These are phyloP conservation scores for Xylogone sp. DNA, from an alignment of 2,329 filamentous ascomycete genomes.

Conservation along the genomic window DNA sequence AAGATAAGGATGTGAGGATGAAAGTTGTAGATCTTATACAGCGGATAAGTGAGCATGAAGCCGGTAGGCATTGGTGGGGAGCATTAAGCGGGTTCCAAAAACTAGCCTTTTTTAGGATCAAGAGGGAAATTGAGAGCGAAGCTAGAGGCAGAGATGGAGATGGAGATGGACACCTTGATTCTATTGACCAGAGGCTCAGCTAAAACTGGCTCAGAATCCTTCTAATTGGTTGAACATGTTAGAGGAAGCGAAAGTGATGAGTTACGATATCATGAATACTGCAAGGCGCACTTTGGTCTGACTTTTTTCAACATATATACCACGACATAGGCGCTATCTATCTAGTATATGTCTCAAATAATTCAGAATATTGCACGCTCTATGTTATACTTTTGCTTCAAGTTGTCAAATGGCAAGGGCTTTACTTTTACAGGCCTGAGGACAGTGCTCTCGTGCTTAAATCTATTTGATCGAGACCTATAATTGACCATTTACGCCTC, in stretches of 20 bases:
- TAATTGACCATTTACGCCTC: no score
- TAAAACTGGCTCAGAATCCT: constrained; percentile 25
- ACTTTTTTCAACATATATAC: not conserved
- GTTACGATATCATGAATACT: constrained; percentile 19
- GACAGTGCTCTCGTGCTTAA: no score
- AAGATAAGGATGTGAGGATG: constrained; percentile 72
- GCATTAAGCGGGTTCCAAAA: constrained; percentile 84
- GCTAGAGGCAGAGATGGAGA: constrained; percentile 27
- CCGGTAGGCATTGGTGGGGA: constrained; percentile 90
- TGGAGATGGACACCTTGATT: constrained; percentile 9
- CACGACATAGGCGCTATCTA: not conserved
- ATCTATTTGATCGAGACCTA: no score
- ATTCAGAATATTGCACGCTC: not conserved
- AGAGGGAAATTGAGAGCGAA: constrained; percentile 59
- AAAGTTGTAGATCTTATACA: constrained; percentile 77
- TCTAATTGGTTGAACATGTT: not conserved
- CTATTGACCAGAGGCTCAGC: constrained; percentile 45
- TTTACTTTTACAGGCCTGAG: no score
- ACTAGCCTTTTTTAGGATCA: constrained; percentile 76
- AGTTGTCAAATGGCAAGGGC: no score
- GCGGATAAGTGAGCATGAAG: constrained; percentile 79
- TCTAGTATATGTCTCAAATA: not conserved
- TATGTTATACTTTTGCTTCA: no score
- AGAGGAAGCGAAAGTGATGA: constrained; percentile 11
- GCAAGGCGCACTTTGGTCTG: not conserved